A percentile compares a stretch with the other conserved stretches of the same genome.
Evolutionary conservation across 495 filamentous ascomycete genomes (phyloP).

Genomic region (Tetracladium setigerum): DNA sequence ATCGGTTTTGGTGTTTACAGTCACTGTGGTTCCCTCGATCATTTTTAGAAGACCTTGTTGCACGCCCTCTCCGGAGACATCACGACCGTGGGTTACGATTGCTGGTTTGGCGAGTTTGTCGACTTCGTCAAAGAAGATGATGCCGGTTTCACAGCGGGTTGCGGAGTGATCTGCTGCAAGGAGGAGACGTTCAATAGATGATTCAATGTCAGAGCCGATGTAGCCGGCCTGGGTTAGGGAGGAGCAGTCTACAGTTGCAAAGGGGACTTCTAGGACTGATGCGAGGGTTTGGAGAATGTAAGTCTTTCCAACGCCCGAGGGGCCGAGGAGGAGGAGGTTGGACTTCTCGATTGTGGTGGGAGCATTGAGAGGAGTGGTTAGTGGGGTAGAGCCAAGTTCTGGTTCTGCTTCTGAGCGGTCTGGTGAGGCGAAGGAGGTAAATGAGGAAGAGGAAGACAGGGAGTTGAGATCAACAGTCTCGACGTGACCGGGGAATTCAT

Average conservation of each 20-base stretch:
- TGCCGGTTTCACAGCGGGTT: constrained; percentile 77
- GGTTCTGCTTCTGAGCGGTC: constrained; percentile 19
- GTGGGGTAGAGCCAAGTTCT: constrained; percentile 25
- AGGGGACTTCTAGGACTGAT: constrained; percentile 79
- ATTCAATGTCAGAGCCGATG: constrained; percentile 92
- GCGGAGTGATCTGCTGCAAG: constrained; percentile 88
- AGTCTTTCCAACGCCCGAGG: constrained; percentile 94
- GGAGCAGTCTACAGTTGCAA: constrained; percentile 96
- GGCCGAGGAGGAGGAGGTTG: constrained; percentile 87
- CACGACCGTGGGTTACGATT: constrained; percentile 50
- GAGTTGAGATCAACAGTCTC: constrained; percentile 41
- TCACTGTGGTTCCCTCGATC: constrained; percentile 90
- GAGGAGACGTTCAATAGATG: constrained; percentile 82
- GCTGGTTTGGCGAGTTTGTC: constrained; percentile 74
- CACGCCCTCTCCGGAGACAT: constrained; percentile 88
- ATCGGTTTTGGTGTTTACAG: constrained; percentile 65
- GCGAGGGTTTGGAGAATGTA: constrained; percentile 68
- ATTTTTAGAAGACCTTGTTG: constrained; percentile 95
- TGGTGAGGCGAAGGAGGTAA: constrained; percentile 20
- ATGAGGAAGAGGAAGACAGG: neutral
- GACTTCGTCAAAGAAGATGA: constrained; percentile 92
- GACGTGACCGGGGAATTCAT: constrained; percentile 73
- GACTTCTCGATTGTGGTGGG: constrained; percentile 77
- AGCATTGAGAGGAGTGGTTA: constrained; percentile 46
- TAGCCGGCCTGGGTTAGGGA: constrained; percentile 96